Conservation (phyloP, 176 grass and related monocot genomes). For the Hordeum marinum region DNA sequence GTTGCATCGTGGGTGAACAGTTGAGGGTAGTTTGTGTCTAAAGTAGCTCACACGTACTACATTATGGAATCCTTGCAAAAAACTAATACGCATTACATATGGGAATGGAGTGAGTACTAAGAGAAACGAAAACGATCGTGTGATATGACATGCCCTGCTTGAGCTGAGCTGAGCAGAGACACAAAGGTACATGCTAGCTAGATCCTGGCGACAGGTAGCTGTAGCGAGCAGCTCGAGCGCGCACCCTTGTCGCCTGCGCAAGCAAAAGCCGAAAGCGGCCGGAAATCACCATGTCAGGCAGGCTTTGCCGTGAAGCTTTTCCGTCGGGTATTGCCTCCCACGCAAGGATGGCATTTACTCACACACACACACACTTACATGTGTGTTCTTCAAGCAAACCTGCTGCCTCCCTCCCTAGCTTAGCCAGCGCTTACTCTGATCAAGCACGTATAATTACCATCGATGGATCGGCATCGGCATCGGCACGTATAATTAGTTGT, state of each 20-base stretch:
- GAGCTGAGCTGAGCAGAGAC: not conserved
- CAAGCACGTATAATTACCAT: not conserved
- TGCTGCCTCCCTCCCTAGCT: not conserved
- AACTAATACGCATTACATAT: too few species aligned
- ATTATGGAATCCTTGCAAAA: too few species aligned
- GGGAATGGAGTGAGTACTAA: too few species aligned
- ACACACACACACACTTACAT: too few species aligned
- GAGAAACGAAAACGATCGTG: not conserved
- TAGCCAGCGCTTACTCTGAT: not conserved
- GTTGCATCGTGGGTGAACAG: too few species aligned
- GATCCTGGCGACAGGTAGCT: not conserved
- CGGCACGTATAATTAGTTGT: not conserved
- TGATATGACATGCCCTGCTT: not conserved
- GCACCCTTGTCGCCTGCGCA: not conserved
- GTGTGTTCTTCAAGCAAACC: not conserved
- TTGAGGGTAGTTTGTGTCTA: too few species aligned
- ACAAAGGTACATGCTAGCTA: not conserved
- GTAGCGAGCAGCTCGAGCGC: not conserved
- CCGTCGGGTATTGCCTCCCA: constrained; percentile 3
- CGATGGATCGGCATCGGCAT: not conserved
- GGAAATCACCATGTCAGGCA: not conserved
- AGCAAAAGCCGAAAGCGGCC: constrained; percentile 5
- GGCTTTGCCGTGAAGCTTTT: constrained; percentile 12
- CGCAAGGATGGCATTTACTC: constrained; percentile 15
- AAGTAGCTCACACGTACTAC: too few species aligned